Conservation (phyloP, 768 basidiomycete species). For the Leccinum arenicola region DNA sequence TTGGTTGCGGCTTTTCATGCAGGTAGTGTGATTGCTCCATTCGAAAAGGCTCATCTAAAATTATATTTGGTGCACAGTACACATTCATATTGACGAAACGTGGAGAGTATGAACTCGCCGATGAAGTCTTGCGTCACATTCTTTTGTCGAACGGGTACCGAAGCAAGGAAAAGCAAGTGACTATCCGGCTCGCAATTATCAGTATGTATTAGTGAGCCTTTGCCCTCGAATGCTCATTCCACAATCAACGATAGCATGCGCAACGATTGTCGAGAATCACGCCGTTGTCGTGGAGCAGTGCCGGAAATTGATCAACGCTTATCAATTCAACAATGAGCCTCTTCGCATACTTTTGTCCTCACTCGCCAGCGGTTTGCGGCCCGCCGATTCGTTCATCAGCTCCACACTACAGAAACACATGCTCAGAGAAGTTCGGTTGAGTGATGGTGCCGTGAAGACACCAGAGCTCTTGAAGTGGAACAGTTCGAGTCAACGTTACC, state of each 20-base stretch:
- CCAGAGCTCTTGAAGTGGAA: constrained; percentile 66
- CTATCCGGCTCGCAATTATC: constrained; percentile 73
- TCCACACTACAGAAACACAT: constrained; percentile 82
- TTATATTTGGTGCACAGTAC: constrained; percentile 48
- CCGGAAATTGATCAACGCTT: constrained; percentile 66
- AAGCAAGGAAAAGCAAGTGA: constrained; percentile 56
- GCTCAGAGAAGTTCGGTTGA: constrained; percentile 72
- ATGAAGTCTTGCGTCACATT: constrained; percentile 76
- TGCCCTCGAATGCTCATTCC: not conserved
- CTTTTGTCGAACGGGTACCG: constrained; percentile 72
- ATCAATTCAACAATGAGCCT: constrained; percentile 89
- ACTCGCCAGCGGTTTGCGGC: constrained; percentile 65
- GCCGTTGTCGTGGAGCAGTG: constrained; percentile 66
- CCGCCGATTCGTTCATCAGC: constrained; percentile 75
- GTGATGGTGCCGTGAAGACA: constrained; percentile 61
- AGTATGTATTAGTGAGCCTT: constrained; percentile 40
- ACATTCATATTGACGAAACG: constrained; percentile 64
- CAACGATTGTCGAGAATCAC: constrained; percentile 55
- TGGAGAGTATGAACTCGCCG: constrained; percentile 62
- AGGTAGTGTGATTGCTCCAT: constrained; percentile 45
- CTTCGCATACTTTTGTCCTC: constrained; percentile 72
- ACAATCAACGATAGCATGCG: constrained; percentile 56
- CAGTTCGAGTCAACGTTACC: constrained; percentile 53
- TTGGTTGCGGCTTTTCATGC: constrained; percentile 84
- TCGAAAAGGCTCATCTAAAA: constrained; percentile 2